A percentile compares a stretch with the other conserved stretches of the same genome.
phyloP scores from a whole-genome alignment of 2,329 filamentous ascomycete genomes.

The Colletotrichum horii region DNA sequence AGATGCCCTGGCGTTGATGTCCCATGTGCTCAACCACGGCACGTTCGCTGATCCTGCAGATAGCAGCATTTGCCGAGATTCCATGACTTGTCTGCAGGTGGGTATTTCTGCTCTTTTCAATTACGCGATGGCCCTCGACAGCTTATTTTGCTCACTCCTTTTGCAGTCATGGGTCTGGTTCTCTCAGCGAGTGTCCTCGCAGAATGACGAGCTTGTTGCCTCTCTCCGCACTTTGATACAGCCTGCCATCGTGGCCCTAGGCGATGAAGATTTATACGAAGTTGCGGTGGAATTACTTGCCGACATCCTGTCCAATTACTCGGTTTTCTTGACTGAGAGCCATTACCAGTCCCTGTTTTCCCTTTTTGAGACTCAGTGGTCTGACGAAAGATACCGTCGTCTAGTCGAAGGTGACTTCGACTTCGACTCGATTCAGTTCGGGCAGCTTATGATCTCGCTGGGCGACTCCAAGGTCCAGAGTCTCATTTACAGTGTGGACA shows the following conservation, averaged over 20 bases:
- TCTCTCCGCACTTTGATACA: slow-evolving; percentile 65
- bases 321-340: slow-evolving; percentile 62
- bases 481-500: slow-evolving; percentile 58
- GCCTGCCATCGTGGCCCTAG: slow-evolving; percentile 65
- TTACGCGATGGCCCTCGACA: not conserved
- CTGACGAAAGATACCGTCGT: slow-evolving; percentile 57
- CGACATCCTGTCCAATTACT: slow-evolving; percentile 70
- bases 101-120: slow-evolving; percentile 9
- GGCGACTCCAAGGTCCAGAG: slow-evolving; percentile 69
- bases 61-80: slow-evolving; percentile 52
- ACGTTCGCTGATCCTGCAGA: slow-evolving; percentile 27
- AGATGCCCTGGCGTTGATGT: slow-evolving; percentile 46
- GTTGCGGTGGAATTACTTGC: slow-evolving; percentile 67
- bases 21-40: slow-evolving; percentile 33
- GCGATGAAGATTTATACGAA: slow-evolving; percentile 62
- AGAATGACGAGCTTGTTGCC: slow-evolving; percentile 60
- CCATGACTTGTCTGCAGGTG: slow-evolving; percentile 68
- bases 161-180: slow-evolving; percentile 75
- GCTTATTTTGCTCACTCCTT: not conserved
- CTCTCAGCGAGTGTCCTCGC: slow-evolving; percentile 67
- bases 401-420: slow-evolving; percentile 66
- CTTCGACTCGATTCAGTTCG: slow-evolving; percentile 69
- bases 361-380: slow-evolving; percentile 68
- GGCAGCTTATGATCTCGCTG: slow-evolving; percentile 70
- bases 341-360: slow-evolving; percentile 63